Percentiles rank a stretch among this genome's conserved stretches.
Evolutionary conservation across 192 early-diverging fungal genomes (phyloP).

Genomic region (Phycomyces blakesleeanus): DNA sequence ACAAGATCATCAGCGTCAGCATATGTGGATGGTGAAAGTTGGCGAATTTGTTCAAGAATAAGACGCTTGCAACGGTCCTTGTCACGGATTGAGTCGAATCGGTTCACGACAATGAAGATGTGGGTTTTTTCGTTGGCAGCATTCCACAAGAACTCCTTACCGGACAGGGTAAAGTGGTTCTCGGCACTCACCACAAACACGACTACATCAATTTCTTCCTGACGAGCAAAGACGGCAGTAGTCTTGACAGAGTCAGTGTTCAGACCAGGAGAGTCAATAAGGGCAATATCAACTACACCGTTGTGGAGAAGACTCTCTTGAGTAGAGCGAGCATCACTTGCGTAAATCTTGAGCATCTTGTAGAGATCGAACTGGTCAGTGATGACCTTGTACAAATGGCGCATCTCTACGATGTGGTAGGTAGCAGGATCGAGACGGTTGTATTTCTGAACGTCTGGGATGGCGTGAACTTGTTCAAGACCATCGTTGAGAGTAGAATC

Average conservation of each 20-base stretch:
- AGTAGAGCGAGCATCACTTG: slow-evolving; percentile 59
- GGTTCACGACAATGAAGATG: slow-evolving; percentile 98
- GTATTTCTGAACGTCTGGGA: slow-evolving; percentile 66
- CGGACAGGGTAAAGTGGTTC: slow-evolving; percentile 98
- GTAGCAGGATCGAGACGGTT: slow-evolving; percentile 67
- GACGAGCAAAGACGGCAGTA: slow-evolving; percentile 92
- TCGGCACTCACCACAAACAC: slow-evolving; percentile 99
- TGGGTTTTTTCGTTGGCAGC: slow-evolving; percentile 98
- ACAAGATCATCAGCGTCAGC: slow-evolving; percentile 87
- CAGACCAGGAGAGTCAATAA: slow-evolving; percentile 98
- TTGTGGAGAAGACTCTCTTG: slow-evolving; percentile 84
- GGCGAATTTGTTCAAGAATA: slow-evolving; percentile 94
- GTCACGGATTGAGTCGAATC: slow-evolving; percentile 91
- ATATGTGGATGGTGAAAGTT: slow-evolving; percentile 92
- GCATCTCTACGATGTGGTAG: slow-evolving; percentile 64
- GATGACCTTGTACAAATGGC: slow-evolving; percentile 75
- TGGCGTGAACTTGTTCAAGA: slow-evolving; percentile 90
- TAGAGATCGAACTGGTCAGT: slow-evolving; percentile 84
- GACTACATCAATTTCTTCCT: slow-evolving; percentile 98
- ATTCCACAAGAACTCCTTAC: slow-evolving; percentile 92
- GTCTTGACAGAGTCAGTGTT: slow-evolving; percentile 99
- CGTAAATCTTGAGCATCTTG: slow-evolving; percentile 93
- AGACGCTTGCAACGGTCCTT: slow-evolving; percentile 92
- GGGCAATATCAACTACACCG: slow-evolving; percentile 91
- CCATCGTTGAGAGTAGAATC: slow-evolving; percentile 88